Base-by-base conservation (phyloP, 2,329 filamentous ascomycete genomes). In the Xenoacremonium recifei region DNA sequence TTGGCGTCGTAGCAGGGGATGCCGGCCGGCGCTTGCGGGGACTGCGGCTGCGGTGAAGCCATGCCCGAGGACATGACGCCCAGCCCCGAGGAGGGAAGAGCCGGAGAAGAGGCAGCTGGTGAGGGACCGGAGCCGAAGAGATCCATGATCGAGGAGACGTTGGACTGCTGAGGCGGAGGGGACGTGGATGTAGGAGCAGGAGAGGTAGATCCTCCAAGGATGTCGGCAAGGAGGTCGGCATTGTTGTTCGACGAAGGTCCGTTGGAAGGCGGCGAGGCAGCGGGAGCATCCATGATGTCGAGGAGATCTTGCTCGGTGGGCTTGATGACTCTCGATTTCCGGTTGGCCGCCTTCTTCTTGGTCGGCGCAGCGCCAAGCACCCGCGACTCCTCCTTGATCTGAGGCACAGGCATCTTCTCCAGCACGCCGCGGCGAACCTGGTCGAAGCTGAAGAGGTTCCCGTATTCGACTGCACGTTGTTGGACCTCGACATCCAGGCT, bases 341-440 rank as follows among this genome's bases (percentile, higher is more conserved):
- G 82, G 62, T 87, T 89, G 45, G 81, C 76, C 36, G 84, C 82
- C 64, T 80, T 84, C 50, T 77, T 75, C 56, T 85, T 80, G 64
- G 83, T 84, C 2, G 81, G 75, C 1, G 89, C 84, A 58, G 92
- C 87, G 32, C 91, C 91, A 15, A 99, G 75, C 3, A 96, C 91
- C 46, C 92, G 79, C 40, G 93, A 92, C 64, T 95, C 89, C 63
- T 99, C 93, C 53, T 92, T 89, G 59, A 99, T 97, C 65, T 97
- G 92, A 7, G 93, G 93, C 2, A 93, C 82, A 6, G 93, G 93
- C 95, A 99, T 99, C 65, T 93, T 95, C 69, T 99, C 93, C 10
- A 99, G 73, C 3, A 99, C 93, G 44, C 93, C 93, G 45, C 80
- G 80, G 40, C 92, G 84, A 42, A 99, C 87, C 46, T 89, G 76